Conservation (phyloP, 768 basidiomycete genomes). For the Boletus reticulatus region DNA sequence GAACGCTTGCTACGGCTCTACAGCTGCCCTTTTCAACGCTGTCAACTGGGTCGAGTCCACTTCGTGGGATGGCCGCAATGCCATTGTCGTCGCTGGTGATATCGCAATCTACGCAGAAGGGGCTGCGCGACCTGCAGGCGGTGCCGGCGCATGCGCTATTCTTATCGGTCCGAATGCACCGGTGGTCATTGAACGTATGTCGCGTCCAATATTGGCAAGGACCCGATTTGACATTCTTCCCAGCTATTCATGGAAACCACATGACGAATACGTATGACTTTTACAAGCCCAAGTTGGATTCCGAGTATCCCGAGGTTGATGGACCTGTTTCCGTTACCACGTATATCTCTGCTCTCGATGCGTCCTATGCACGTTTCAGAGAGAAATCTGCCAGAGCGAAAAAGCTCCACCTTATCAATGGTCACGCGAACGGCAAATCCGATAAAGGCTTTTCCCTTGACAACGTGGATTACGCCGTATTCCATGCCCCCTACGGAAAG, state of each 20-base stretch:
- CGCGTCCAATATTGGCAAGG: background rate
- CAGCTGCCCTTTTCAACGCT: conserved; percentile 97
- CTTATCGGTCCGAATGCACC: conserved; percentile 97
- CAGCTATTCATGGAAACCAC: conserved; percentile 94
- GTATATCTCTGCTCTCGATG: conserved; percentile 92
- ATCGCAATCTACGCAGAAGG: conserved; percentile 99
- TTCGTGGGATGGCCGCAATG: conserved; percentile 97
- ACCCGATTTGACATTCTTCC: conserved; percentile 9
- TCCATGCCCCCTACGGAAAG: conserved; percentile 99
- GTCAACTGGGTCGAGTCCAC: conserved; percentile 97
- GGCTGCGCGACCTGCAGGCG: conserved; percentile 90
- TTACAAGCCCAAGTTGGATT: conserved; percentile 96
- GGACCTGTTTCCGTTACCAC: conserved; percentile 95
- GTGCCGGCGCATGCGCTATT: conserved; percentile 93
- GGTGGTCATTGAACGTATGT: conserved; percentile 90
- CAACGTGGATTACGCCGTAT: conserved; percentile 87
- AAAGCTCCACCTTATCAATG: conserved; percentile 41
- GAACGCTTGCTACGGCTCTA: conserved; percentile 99
- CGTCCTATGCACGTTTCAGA: conserved; percentile 81
- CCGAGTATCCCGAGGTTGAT: conserved; percentile 96
- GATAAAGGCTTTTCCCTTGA: conserved; percentile 64
- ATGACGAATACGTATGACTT: conserved; percentile 99
- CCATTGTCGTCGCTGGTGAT: conserved; percentile 95
- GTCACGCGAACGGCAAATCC: conserved; percentile 32
- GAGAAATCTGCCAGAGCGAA: conserved; percentile 71